Conservation (phyloP, 1,284 basidiomycete genomes). For the Sporisorium reilianum region DNA sequence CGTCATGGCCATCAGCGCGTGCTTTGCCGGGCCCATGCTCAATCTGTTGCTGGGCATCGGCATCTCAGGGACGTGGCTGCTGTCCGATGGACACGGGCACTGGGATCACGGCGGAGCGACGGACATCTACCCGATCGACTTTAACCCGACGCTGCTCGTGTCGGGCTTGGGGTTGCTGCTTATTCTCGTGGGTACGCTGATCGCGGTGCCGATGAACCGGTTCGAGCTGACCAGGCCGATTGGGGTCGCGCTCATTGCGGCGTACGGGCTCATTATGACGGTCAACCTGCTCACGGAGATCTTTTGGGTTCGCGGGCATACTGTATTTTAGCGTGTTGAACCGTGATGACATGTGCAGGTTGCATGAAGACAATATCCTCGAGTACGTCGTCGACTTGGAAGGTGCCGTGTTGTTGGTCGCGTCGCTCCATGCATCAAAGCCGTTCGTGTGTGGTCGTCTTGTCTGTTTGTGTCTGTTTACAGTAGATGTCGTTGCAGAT, state of each 20-base stretch:
- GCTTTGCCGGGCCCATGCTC: constrained; percentile 94
- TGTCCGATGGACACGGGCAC: constrained; percentile 30
- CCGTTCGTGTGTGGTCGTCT: too few species aligned
- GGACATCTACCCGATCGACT: constrained; percentile 76
- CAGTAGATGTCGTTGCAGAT: too few species aligned
- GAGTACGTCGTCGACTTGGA: too few species aligned
- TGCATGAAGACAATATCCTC: too few species aligned
- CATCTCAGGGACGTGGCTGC: constrained; percentile 74
- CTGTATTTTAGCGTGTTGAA: constrained; percentile 24
- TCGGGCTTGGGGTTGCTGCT: constrained; percentile 82
- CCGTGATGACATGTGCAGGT: too few species aligned
- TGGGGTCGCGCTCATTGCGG: constrained; percentile 81
- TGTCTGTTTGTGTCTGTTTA: too few species aligned
- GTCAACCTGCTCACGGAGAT: constrained; percentile 58
- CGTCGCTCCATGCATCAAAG: too few species aligned
- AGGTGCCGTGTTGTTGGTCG: too few species aligned
- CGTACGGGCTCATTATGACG: constrained; percentile 73
- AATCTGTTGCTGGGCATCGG: constrained; percentile 93
- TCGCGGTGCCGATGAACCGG: constrained; percentile 85
- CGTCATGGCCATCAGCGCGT: constrained; percentile 79
- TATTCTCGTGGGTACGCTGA: constrained; percentile 80
- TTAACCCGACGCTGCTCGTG: constrained; percentile 85
- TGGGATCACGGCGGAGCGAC: constrained; percentile 25
- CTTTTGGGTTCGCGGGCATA: constrained; percentile 40
- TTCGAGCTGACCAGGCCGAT: constrained; percentile 83